Evolutionary conservation across 306 rosid species (phyloP), one percentile per base, ranked within the genome.

Genomic region (Adenanthera pavonina): DNA sequence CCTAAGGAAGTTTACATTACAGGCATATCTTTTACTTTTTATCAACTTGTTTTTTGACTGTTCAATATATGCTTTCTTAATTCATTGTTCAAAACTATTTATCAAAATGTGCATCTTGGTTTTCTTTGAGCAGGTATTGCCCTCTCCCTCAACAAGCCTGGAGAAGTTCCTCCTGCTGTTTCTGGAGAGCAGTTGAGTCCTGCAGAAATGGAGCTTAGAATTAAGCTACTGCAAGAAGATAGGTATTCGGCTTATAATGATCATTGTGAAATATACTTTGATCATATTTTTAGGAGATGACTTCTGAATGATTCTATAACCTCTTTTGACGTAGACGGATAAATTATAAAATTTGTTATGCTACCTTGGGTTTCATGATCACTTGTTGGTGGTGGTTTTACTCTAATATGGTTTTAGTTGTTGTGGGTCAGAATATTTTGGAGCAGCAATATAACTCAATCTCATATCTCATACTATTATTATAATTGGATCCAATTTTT

Each of bases 191-290:
- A 93, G 84, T 91, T 93, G 60, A 90, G 98, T 72, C 41, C 91
- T 30, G 80, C 86, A 52, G 99, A 92, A 81, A 84, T 95, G 93
- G 83, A 88, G 75, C 93, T 89, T 33, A 89, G 99, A 65, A 92
- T 95, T 79, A 95, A 90, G 85, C 88, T 93, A 79, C 81, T 95
- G 88, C 94, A 85, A 86, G 93, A 95, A 66, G 90, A 93, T 89
- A 92, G 97, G 99, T 93, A 87, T 77, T 48, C 74, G 41, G 40
- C 49, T 82, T 75, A 76, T 68, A 40, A 73, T 44, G 35, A 46
- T 69, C 44, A 25, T 3, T 20, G 14, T 57, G 49, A 33, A 35
- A 13, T 16, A n/a, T 60, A 5, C 47, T 40, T 20, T 41, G 47
- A 41, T 41, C 40, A 35, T 59, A 47, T n/a, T 49, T 60, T 35